These are phyloP conservation scores for Phytopythium helicoides DNA, from an alignment of 352 stramenopile genomes.

Conservation along the genomic window DNA sequence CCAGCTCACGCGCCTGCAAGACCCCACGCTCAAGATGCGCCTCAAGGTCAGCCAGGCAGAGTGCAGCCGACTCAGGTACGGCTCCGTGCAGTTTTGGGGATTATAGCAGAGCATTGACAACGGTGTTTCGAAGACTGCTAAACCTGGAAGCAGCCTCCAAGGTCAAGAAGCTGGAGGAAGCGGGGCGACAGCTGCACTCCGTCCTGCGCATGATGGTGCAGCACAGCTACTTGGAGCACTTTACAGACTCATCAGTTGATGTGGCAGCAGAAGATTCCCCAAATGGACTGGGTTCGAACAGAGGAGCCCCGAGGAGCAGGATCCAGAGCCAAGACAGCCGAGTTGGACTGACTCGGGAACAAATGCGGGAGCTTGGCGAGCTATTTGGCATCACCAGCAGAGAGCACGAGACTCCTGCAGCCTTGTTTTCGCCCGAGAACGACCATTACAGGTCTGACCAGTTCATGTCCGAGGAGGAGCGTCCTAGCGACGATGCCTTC, in stretches of 20 bases:
- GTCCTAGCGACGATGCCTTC: constrained; percentile 3
- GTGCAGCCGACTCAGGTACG: constrained; percentile 53
- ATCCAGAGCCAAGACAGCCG: neutral
- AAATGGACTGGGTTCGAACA: neutral
- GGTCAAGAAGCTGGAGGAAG: constrained; percentile 65
- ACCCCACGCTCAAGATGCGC: constrained; percentile 65
- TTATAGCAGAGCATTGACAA: too few species aligned
- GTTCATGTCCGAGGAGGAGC: constrained; percentile 4
- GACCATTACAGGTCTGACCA: neutral
- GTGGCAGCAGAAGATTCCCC: neutral
- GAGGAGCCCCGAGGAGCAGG: neutral
- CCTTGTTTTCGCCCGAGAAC: neutral
- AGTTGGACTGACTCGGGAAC: constrained; percentile 31
- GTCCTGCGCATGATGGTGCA: constrained; percentile 68
- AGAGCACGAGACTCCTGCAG: neutral
- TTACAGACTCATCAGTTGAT: constrained; percentile 14
- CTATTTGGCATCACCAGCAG: constrained; percentile 41
- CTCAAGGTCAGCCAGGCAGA: constrained; percentile 72
- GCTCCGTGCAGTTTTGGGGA: too few species aligned
- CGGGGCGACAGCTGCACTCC: constrained; percentile 50
- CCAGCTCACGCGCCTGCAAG: constrained; percentile 62
- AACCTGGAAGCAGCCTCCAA: constrained; percentile 48
- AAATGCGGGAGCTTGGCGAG: constrained; percentile 49
- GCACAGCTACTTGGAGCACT: constrained; percentile 67
- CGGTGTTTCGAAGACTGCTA: constrained; percentile 11